Conservation (phyloP, 768 basidiomycete species). For the Pleurotus citrinopileatus region DNA sequence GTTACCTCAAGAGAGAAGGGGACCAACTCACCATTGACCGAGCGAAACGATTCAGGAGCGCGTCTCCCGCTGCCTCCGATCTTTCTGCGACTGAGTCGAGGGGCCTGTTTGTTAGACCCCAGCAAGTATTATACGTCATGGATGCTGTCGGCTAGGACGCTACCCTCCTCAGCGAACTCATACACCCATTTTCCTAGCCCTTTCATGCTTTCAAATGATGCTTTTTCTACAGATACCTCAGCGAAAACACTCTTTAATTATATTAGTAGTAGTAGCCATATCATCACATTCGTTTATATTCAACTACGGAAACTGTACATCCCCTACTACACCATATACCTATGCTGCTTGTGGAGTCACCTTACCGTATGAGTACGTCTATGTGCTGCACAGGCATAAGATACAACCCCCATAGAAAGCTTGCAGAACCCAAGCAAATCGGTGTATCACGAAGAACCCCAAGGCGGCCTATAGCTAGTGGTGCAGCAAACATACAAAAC, state of each 20-base stretch:
- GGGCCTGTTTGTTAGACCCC: slow-evolving; percentile 81
- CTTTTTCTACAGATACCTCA: neutral
- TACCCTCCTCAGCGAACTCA: neutral
- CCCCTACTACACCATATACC: too few species aligned
- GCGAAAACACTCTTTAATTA: neutral
- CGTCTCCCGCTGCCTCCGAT: slow-evolving; percentile 63
- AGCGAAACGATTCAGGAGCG: slow-evolving; percentile 70
- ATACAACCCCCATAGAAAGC: too few species aligned
- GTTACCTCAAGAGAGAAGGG: slow-evolving; percentile 37
- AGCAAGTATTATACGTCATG: slow-evolving; percentile 85
- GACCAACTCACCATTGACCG: slow-evolving; percentile 48
- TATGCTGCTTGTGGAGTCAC: too few species aligned
- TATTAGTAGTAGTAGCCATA: neutral
- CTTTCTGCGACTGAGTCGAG: slow-evolving; percentile 53
- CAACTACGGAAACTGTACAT: too few species aligned
- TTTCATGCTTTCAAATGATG: neutral
- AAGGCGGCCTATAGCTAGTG: too few species aligned
- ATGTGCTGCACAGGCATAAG: too few species aligned
- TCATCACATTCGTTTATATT: neutral
- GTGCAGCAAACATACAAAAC: too few species aligned
- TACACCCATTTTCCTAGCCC: neutral
- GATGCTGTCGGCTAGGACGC: slow-evolving; percentile 64
- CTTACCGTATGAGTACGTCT: too few species aligned
- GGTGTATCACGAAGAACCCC: too few species aligned
- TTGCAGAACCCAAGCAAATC: too few species aligned